phyloP scores from a whole-genome alignment of 768 basidiomycete genomes.

The Psilocybe cubensis region DNA sequence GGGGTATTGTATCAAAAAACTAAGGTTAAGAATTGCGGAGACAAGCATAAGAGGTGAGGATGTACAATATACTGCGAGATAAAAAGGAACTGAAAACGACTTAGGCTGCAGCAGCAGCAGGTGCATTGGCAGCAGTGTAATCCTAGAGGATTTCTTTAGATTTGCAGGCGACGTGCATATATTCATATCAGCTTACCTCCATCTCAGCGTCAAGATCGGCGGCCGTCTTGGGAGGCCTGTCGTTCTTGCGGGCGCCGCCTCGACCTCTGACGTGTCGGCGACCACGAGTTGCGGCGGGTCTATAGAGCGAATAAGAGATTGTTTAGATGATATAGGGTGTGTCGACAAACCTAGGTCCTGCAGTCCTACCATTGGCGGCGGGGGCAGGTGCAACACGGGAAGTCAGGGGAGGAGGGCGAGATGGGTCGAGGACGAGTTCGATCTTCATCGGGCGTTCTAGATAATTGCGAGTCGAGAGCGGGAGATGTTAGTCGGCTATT shows the following conservation, averaged over 20 bases:
- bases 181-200: conserved; percentile 61
- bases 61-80: conserved; percentile 18
- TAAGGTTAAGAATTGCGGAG: conserved; percentile 10
- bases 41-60: conserved; percentile 11
- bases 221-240: conserved; percentile 76
- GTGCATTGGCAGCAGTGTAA: conserved; percentile 64
- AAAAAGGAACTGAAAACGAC: conserved; percentile 16
- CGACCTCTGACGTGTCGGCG: conserved; percentile 49
- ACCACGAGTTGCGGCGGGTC: conserved; percentile 42
- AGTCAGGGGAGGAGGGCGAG: conserved; percentile 69
- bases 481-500: conserved; percentile 53
- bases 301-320: conserved; percentile 22
- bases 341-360: conserved; percentile 32
- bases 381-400: conserved; percentile 84
- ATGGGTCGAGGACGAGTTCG: conserved; percentile 93
- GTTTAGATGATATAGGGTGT: background rate
- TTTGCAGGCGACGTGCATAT: background rate
- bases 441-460: conserved; percentile 98
- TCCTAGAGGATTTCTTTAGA: conserved; percentile 46
- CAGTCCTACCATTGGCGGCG: conserved; percentile 34
- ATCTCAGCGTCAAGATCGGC: conserved; percentile 98
- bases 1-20: conserved; percentile 21
- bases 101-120: conserved; percentile 45
- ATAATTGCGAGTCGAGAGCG: conserved; percentile 40
- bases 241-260: conserved; percentile 50